A percentile compares a stretch with the other conserved stretches of the same genome.
phyloP scores from a whole-genome alignment of 2,329 filamentous ascomycete species.

The Sporothrix curviconia region DNA sequence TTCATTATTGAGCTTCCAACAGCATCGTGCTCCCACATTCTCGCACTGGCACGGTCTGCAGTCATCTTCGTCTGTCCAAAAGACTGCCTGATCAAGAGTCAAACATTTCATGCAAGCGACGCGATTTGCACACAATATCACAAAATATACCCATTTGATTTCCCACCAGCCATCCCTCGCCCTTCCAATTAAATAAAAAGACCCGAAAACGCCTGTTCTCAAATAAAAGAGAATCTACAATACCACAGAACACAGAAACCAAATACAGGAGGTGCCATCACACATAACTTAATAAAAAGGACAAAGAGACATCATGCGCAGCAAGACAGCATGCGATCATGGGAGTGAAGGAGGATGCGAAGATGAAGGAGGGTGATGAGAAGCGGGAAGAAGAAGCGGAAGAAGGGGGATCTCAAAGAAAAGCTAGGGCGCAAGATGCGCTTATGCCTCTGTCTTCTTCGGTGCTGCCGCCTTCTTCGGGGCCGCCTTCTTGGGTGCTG shows the following conservation, averaged over 20 bases:
- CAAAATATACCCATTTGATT: slow-evolving; percentile 16
- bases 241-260: slow-evolving; percentile 8
- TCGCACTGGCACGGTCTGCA: no score
- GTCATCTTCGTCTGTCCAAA: no score
- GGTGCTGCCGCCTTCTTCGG: slow-evolving; percentile 38
- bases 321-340: slow-evolving; percentile 13
- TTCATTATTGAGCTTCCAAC: neutral
- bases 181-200: slow-evolving; percentile 14
- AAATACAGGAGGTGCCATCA: slow-evolving; percentile 19
- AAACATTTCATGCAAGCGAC: no score
- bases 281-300: slow-evolving; percentile 16
- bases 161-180: slow-evolving; percentile 18
- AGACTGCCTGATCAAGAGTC: no score
- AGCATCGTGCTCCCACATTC: no score
- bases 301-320: slow-evolving; percentile 12
- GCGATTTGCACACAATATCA: slow-evolving; percentile 10
- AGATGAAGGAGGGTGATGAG: neutral
- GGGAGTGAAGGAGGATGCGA: slow-evolving; percentile 3
- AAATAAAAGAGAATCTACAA: no score
- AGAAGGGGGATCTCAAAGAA: slow-evolving; percentile 14
- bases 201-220: slow-evolving; percentile 14
- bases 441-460: slow-evolving; percentile 18
- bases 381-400: neutral
- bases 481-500: slow-evolving; percentile 38
- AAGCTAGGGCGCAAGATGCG: neutral